Base-by-base conservation (phyloP, 306 rosid species). In the Vigna angularis region DNA sequence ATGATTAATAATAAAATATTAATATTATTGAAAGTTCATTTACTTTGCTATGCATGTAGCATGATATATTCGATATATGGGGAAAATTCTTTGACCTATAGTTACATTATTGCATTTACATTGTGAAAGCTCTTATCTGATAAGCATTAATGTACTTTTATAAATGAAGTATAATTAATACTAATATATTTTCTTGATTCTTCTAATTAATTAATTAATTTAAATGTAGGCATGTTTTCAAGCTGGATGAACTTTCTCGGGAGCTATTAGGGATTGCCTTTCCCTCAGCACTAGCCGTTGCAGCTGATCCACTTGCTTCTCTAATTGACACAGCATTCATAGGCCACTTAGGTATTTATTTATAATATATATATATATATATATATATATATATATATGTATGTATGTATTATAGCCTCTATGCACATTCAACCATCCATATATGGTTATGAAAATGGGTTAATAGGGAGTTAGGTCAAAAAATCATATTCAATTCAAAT, bases 231-330 rank as follows among this genome's bases (percentile, higher is more conserved):
- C 71, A 48, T 64, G 86, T 94, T 72, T 92, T 90, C 81, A 92
- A 90, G 86, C 20, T 85, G 85, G 98, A 94, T 49, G 57, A 69
- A 1, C 87, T 94, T 57, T 90, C 95, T 8, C 79, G 79, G 28
- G 97, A 94, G 88, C 82, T 94, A 32, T 59, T 94, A 11, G 87
- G 89, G 40, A 92, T 94, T 71, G 98, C 97, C 66, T 12, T 94
- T 10, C 98, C 98, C 16, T 93, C 96, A 57, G 96, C 97, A 12
- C 59, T 94, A 16, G 97, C 96, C 69, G 92, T 92, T 70, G 97
- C 98, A 28, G 98, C 98, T 79, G 98, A 94, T 85, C 98, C 98
- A 61, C 83, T 94, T 76, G 98, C 97, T 77, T 94, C 98, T 67
- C 93, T 94, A 16, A 90, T 94, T 38, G 98, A 94, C 88, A 90